phyloP scores from a whole-genome alignment of 2,329 filamentous ascomycete genomes.

The Trichoderma breve region DNA sequence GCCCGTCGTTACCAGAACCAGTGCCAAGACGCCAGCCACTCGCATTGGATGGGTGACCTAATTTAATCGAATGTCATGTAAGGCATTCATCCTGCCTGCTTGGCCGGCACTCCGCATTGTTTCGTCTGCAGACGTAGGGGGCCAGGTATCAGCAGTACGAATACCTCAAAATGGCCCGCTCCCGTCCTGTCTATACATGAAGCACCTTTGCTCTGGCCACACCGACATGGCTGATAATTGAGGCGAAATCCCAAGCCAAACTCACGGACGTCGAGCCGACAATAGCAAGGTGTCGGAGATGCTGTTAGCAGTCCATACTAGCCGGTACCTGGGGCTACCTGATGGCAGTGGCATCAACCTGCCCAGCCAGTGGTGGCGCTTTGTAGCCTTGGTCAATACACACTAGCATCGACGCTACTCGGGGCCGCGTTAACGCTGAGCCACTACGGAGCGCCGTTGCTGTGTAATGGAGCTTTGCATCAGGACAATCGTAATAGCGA shows the following conservation, averaged over 20 bases:
- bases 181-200: background rate
- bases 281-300: constrained; percentile 3
- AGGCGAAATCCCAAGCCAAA: background rate
- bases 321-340: background rate
- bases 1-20: background rate
- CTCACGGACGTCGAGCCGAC: constrained; percentile 1
- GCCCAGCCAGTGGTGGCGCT: background rate
- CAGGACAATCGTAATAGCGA: background rate
- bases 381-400: background rate
- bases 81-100: background rate
- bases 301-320: background rate
- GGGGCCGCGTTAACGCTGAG: background rate
- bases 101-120: background rate
- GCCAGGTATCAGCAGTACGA: background rate
- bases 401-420: constrained; percentile 19
- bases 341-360: background rate
- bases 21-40: constrained; percentile 9
- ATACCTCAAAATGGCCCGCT: background rate
- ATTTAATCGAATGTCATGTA: background rate
- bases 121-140: background rate
- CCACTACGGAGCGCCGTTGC: background rate
- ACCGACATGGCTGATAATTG: constrained; percentile 2
- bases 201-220: background rate
- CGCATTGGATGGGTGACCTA: background rate
- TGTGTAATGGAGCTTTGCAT: background rate